These are phyloP conservation scores for Agarophyton chilense DNA, from an alignment of 23 red algal species.

Conservation along the genomic window DNA sequence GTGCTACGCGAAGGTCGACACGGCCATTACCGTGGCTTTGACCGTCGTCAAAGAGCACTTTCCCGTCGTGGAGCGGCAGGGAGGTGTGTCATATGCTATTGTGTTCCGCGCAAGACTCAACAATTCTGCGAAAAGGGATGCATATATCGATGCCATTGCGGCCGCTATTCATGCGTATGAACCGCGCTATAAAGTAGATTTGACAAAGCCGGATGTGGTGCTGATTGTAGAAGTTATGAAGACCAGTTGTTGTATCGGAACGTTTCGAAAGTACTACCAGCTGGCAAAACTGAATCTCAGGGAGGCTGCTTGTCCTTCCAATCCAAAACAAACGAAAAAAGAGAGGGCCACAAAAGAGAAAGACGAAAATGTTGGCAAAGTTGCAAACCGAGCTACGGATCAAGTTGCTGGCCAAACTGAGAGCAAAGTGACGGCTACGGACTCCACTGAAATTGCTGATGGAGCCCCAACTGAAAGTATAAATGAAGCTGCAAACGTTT, in stretches of 20 bases:
- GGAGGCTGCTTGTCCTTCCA: conserved; percentile 56
- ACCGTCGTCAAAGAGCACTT: conserved; percentile 48
- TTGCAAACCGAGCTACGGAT: neutral
- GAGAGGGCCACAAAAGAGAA: neutral
- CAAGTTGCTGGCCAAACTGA: no score
- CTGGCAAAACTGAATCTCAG: conserved; percentile 63
- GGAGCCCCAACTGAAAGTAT: no score
- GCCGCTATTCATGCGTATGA: conserved; percentile 35
- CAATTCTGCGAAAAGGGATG: conserved; percentile 26
- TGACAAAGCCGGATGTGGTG: conserved; percentile 48
- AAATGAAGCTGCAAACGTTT: no score
- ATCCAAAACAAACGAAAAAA: conserved; percentile 12
- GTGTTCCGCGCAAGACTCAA: conserved; percentile 48
- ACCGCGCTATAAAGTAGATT: conserved; percentile 59
- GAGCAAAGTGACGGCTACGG: neutral
- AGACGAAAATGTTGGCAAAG: no score
- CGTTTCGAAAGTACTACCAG: conserved; percentile 52
- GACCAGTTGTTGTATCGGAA: conserved; percentile 50
- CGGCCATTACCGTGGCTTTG: conserved; percentile 15
- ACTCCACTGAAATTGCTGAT: no score
- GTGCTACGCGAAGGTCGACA: conserved; percentile 55
- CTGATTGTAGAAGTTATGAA: conserved; percentile 68
- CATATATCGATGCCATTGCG: conserved; percentile 50
- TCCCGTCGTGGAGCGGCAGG: neutral
- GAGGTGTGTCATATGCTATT: conserved; percentile 48